Evolutionary conservation across 108 stramenopile genomes (phyloP), one percentile per base, ranked within the genome.

Genomic region (Pseudonitzschia delicatissima): DNA sequence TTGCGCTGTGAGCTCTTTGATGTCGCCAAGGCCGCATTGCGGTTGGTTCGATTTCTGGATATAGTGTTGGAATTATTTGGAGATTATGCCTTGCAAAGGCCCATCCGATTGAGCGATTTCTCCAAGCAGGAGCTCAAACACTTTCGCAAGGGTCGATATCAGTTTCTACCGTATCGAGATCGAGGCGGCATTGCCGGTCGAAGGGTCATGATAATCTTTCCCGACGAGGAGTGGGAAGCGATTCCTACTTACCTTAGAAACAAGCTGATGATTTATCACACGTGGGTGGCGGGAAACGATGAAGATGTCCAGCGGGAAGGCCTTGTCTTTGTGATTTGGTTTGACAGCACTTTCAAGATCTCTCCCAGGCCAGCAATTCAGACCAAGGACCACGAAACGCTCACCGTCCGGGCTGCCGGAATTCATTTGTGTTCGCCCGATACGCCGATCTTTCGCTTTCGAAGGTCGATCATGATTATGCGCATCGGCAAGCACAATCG

Each of bases 1-100:
- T 57, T 82, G 45, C 73, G 80, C 18, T 59, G 55, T n/a, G 72
- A 74, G 34, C 26, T 32, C 17, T 82, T 78, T 39, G 70, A 82
- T 72, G 65, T 45, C 9, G 12, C 18, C 0, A 47, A 62, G 28
- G 80, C 80, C 3, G 80, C 80, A 1, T 36, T 29, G 3, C 68
- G 68, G 11, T 52, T 82, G 64, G 55, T 69, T 1, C 12, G 60
- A 9, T 58, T 73, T 40, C 75, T 78, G 26, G 77, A 78, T 42
- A 23, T 60, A 49, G 62, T 70, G 23, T 57, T 61, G 7, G 61
- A 75, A 59, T 40, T 78, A 18, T 82, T 78, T 66, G 80, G 80
- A 20, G 42, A 33, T 15, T 37, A 40, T 42, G 37, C 37, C 4
- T 23, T 61, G 32, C 37, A 36, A 35, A 37, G 60, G 37, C 60